phyloP scores from a whole-genome alignment of 1,284 basidiomycete species.

The Cystobasidium pallidum region DNA sequence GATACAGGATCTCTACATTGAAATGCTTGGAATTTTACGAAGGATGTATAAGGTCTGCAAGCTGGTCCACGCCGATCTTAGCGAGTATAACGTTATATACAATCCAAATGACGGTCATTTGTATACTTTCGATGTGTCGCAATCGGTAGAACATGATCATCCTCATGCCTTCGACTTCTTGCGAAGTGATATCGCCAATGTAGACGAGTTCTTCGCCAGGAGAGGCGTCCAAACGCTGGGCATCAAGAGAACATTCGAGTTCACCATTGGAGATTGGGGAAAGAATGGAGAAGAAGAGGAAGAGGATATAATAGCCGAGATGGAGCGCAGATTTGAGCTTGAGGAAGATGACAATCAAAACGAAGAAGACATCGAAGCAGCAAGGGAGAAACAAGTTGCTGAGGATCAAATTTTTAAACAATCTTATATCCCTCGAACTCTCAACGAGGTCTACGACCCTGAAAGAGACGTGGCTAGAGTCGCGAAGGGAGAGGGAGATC shows the following conservation, averaged over 20 bases:
- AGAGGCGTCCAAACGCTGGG: slow-evolving; percentile 78
- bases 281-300: slow-evolving; percentile 53
- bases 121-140: slow-evolving; percentile 97
- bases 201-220: slow-evolving; percentile 87
- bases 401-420: slow-evolving; percentile 85
- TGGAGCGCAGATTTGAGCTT: slow-evolving; percentile 44
- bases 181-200: slow-evolving; percentile 85
- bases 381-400: slow-evolving; percentile 55
- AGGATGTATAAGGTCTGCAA: slow-evolving; percentile 87
- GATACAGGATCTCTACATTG: slow-evolving; percentile 70
- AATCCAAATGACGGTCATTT: slow-evolving; percentile 66
- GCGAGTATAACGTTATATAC: slow-evolving; percentile 96
- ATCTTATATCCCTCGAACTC: slow-evolving; percentile 87
- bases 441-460: slow-evolving; percentile 89
- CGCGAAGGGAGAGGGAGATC: slow-evolving; percentile 68
- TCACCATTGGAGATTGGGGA: slow-evolving; percentile 69
- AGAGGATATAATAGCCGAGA: slow-evolving; percentile 46
- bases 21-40: slow-evolving; percentile 78
- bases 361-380: slow-evolving; percentile 54
- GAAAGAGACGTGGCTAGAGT: slow-evolving; percentile 82
- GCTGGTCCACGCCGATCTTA: slow-evolving; percentile 95
- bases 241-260: slow-evolving; percentile 82
- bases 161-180: slow-evolving; percentile 95
- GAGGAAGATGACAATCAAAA: slow-evolving; percentile 43
- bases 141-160: slow-evolving; percentile 98